Evolutionary conservation across 495 filamentous ascomycete species (phyloP).

Genomic region (Parathielavia appendiculata): DNA sequence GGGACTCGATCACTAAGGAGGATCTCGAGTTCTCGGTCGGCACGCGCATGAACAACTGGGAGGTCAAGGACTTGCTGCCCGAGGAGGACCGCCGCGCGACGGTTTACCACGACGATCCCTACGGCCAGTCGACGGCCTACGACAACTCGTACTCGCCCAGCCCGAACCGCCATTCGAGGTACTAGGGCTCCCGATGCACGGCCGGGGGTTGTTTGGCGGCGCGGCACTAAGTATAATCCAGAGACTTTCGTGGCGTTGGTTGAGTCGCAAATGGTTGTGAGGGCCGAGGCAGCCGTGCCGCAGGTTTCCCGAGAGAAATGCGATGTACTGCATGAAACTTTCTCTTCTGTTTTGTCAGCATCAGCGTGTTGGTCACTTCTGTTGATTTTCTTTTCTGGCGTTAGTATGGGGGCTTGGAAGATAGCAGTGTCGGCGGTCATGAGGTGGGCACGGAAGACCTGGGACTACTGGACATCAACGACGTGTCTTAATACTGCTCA

Average conservation of each 20-base stretch:
- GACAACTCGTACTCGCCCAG: conserved; percentile 42
- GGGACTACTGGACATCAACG: background rate
- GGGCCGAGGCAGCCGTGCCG: conserved; percentile 6
- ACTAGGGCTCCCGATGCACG: conserved; percentile 1
- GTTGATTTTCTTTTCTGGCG: conserved; percentile 5
- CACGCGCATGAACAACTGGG: conserved; percentile 93
- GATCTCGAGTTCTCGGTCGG: conserved; percentile 98
- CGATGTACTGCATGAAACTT: conserved; percentile 8
- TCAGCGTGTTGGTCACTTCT: conserved; percentile 26
- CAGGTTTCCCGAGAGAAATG: conserved; percentile 2
- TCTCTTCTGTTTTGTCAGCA: conserved; percentile 19
- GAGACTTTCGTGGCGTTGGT: background rate
- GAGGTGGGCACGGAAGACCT: background rate
- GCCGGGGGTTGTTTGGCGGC: background rate
- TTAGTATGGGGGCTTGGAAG: conserved; percentile 10
- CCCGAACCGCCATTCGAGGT: conserved; percentile 35
- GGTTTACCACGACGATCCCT: conserved; percentile 63
- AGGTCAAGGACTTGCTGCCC: conserved; percentile 89
- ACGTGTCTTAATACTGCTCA: conserved; percentile 4
- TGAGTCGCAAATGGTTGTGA: background rate
- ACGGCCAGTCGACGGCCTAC: conserved; percentile 39
- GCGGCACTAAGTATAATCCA: background rate
- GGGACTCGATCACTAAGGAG: conserved; percentile 98
- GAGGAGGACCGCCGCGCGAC: conserved; percentile 81
- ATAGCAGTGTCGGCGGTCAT: too few species aligned